A percentile compares a stretch with the other conserved stretches of the same genome.
Evolutionary conservation across 805 yeast genomes (phyloP).

Genomic region (Blastobotrys terrestris): DNA sequence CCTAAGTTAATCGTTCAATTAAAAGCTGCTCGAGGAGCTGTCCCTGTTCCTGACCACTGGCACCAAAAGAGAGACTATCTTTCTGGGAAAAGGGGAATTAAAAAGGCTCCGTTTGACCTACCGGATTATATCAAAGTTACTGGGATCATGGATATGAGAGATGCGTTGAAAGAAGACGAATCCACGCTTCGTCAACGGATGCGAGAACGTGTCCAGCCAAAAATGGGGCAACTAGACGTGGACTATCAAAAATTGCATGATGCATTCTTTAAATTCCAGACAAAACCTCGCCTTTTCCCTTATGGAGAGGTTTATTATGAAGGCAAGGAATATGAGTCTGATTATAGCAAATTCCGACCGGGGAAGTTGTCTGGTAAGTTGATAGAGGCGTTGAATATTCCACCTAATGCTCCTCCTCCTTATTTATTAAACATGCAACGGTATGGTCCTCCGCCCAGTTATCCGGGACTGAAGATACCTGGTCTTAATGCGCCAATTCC

Average conservation of each 20-base stretch:
- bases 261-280: constrained; percentile 79
- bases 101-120: constrained; percentile 63
- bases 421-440: constrained; percentile 70
- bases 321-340: constrained; percentile 55
- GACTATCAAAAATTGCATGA: constrained; percentile 77
- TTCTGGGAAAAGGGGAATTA: constrained; percentile 57
- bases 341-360: constrained; percentile 46
- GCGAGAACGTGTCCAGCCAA: constrained; percentile 83
- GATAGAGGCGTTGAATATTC: constrained; percentile 63
- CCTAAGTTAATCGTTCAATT: constrained; percentile 61
- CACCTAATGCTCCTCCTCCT: constrained; percentile 59
- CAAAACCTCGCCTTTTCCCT: constrained; percentile 60
- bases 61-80: constrained; percentile 67
- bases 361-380: constrained; percentile 59
- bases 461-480: constrained; percentile 57
- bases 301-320: constrained; percentile 80
- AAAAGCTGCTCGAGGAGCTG: constrained; percentile 57
- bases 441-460: constrained; percentile 80
- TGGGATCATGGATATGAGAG: constrained; percentile 83
- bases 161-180: constrained; percentile 44
- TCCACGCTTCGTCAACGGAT: constrained; percentile 62
- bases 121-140: constrained; percentile 77
- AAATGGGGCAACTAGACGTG: constrained; percentile 76
- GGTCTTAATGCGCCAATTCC: constrained; percentile 42
- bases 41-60: constrained; percentile 87